Percentiles rank a stretch among this genome's conserved stretches.
These are phyloP conservation scores for Pestalotiopsis sp. DNA, from an alignment of 2,329 filamentous ascomycete species.

Conservation along the genomic window DNA sequence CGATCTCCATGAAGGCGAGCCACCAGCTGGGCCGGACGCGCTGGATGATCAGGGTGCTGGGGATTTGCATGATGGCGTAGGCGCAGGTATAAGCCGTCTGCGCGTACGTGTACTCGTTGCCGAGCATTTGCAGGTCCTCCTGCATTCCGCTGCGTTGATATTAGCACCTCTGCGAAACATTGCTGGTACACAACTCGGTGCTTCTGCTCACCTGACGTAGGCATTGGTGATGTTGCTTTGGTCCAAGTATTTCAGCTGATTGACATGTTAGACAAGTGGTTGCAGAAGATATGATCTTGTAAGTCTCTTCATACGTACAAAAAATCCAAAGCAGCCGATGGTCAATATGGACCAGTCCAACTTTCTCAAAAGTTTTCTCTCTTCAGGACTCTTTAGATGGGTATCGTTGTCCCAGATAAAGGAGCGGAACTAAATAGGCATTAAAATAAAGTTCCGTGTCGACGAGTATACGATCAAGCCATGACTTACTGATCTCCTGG, in stretches of 20 bases:
- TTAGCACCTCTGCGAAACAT: not conserved
- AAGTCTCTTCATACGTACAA: conserved; percentile 3
- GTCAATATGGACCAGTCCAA: conserved; percentile 27
- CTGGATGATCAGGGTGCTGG: conserved; percentile 32
- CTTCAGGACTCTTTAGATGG: conserved; percentile 28
- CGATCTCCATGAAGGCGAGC: conserved; percentile 14
- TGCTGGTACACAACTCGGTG: not conserved
- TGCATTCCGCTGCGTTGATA: conserved; percentile 22
- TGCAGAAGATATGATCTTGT: too few species aligned
- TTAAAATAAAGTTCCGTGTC: not conserved
- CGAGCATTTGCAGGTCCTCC: conserved; percentile 26
- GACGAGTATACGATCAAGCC: not conserved
- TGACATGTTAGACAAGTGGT: not conserved
- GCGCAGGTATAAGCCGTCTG: conserved; percentile 17
- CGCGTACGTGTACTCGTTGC: conserved; percentile 28
- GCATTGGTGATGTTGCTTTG: conserved; percentile 28
- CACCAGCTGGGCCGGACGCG: conserved; percentile 20
- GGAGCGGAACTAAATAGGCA: conserved; percentile 14
- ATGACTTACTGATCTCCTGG: conserved; percentile 2
- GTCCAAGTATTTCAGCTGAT: conserved; percentile 29
- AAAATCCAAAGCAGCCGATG: conserved; percentile 25
- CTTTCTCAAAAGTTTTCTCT: conserved; percentile 27
- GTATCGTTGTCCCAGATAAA: conserved; percentile 33
- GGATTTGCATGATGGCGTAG: conserved; percentile 32
- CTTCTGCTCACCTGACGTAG: conserved; percentile 21